A percentile compares a stretch with the other conserved stretches of the same genome.
Evolutionary conservation across 179 eudicot species (phyloP).

Genomic region (Silene vulgaris): DNA sequence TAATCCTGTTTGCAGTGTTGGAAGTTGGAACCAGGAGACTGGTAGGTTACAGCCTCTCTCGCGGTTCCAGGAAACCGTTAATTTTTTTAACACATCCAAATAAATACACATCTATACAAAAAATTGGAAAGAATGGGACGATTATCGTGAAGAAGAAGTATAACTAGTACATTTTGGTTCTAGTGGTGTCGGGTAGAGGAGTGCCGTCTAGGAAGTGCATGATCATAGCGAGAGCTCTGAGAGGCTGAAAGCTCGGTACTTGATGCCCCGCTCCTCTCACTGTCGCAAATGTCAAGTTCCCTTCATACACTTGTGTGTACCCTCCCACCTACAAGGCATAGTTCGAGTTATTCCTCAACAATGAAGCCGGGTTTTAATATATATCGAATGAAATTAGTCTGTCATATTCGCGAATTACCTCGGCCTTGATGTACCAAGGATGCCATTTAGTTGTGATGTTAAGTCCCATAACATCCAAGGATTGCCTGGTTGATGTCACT

Average conservation of each 20-base stretch:
- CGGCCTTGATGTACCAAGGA: slow-evolving; percentile 58
- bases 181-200: slow-evolving; percentile 29
- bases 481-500: slow-evolving; percentile 48
- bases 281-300: slow-evolving; percentile 51
- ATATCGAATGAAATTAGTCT: neutral
- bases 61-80: neutral
- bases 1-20: neutral
- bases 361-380: neutral
- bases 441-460: slow-evolving; percentile 55
- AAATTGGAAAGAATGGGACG: slow-evolving; percentile 1
- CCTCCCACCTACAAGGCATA: slow-evolving; percentile 38
- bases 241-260: slow-evolving; percentile 64
- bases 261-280: slow-evolving; percentile 69
- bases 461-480: slow-evolving; percentile 37
- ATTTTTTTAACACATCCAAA: neutral
- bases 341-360: neutral
- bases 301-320: slow-evolving; percentile 42
- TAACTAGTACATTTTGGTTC: slow-evolving; percentile 14
- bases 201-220: slow-evolving; percentile 36
- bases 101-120: slow-evolving; percentile 14
- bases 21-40: too few relatives aligned
- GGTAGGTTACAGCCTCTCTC: too few relatives aligned
- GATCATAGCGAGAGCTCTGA: slow-evolving; percentile 44
- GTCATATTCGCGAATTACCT: slow-evolving; percentile 30
- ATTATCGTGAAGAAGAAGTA: neutral